Conservation (phyloP, 2,329 filamentous ascomycete genomes). For the Cadophora luteo-olivacea region DNA sequence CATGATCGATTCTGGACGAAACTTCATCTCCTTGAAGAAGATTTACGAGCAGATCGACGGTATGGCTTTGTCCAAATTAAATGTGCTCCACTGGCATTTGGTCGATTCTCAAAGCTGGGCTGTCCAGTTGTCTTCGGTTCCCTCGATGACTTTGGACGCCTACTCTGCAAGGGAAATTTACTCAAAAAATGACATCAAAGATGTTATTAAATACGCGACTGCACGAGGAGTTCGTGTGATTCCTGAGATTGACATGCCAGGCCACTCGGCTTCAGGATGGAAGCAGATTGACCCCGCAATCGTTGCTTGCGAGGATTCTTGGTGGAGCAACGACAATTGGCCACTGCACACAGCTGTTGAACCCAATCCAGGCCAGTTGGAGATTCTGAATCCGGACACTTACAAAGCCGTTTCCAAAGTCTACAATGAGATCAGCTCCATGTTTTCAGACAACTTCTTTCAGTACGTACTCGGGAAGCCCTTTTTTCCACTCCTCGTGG, state of each 20-base stretch:
- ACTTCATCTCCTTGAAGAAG: constrained; percentile 71
- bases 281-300: constrained; percentile 71
- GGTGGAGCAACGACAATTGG: constrained; percentile 67
- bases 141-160: constrained; percentile 75
- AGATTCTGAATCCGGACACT: constrained; percentile 73
- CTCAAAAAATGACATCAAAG: constrained; percentile 65
- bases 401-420: constrained; percentile 66
- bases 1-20: constrained; percentile 77
- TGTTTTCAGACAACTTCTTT: constrained; percentile 79
- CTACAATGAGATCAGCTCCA: constrained; percentile 70
- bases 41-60: constrained; percentile 79
- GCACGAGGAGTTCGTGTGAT: constrained; percentile 73
- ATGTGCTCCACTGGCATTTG: constrained; percentile 78
- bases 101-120: constrained; percentile 88
- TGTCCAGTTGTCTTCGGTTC: constrained; percentile 75
- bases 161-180: constrained; percentile 73
- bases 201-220: constrained; percentile 73
- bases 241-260: constrained; percentile 80
- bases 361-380: constrained; percentile 60
- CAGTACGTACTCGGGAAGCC: no score
- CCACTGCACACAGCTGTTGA: constrained; percentile 70
- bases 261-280: constrained; percentile 70
- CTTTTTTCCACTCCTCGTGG: no score
- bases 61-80: constrained; percentile 79
- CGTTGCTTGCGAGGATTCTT: constrained; percentile 60